Percentiles rank a stretch among this genome's conserved stretches.
phyloP scores from a whole-genome alignment of 2,329 filamentous ascomycete species.

The Phoma herbarum region DNA sequence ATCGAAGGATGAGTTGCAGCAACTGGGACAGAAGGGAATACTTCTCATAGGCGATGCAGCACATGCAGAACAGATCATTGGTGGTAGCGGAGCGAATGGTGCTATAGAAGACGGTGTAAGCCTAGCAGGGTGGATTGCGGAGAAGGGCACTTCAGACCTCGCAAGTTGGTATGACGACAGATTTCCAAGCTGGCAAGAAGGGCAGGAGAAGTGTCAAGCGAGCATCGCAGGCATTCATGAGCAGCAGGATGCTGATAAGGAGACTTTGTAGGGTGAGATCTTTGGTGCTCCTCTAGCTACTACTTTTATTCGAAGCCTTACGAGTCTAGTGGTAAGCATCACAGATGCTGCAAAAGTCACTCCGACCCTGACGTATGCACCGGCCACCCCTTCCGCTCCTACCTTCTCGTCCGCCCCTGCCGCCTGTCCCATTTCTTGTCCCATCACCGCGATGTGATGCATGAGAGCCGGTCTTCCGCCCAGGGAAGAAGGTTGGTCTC shows the following conservation, averaged over 20 bases:
- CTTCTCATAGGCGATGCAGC: constrained; percentile 50
- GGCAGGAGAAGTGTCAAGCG: constrained; percentile 6
- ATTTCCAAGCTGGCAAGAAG: constrained; percentile 10
- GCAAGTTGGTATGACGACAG: constrained; percentile 13
- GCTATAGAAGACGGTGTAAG: constrained; percentile 52
- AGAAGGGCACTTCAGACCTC: constrained; percentile 3
- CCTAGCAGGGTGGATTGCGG: constrained; percentile 36
- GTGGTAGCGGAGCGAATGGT: constrained; percentile 52
- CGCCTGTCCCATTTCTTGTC: not conserved
- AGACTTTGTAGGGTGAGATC: not conserved
- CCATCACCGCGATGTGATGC: not conserved
- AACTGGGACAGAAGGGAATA: constrained; percentile 17
- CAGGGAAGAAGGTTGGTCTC: constrained; percentile 32
- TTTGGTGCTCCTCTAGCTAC: not conserved
- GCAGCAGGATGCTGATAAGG: not conserved
- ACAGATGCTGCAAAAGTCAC: not conserved
- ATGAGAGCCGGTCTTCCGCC: not conserved
- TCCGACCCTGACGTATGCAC: not conserved
- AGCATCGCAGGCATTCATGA: constrained; percentile 18
- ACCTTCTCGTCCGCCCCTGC: not conserved
- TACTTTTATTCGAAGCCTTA: not conserved
- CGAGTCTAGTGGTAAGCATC: not conserved
- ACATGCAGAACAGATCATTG: constrained; percentile 53
- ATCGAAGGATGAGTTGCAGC: constrained; percentile 29
- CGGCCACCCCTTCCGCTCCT: not conserved